Evolutionary conservation across 1,284 basidiomycete species (phyloP), one percentile per base, ranked within the genome.

Genomic region (Tetrapyrgos nigripes): DNA sequence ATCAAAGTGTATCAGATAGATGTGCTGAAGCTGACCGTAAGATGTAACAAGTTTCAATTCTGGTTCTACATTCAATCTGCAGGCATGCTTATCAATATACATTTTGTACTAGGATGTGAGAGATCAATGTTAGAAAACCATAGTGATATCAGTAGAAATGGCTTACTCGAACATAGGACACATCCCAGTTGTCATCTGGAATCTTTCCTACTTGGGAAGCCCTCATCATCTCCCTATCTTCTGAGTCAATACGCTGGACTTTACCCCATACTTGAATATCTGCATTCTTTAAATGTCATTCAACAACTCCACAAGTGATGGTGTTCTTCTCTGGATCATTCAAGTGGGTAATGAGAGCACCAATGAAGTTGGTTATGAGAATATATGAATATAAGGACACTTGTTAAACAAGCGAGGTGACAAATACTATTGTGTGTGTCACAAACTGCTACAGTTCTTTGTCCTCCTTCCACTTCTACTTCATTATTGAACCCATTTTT

Each of bases 1-100:
- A 14, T 33, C 14, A 24, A 65, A 43, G 3, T 31, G 23, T 4
- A 70, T 53, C 8, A 61, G 53, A 17, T 61, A 44, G 17, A 72
- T 62, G 43, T 64, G 55, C 40, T 64, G 58, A 10, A 72, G 61
- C 47, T 68, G 66, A 3, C 67, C 66, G 57, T 65, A 70, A 50
- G 64, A 67, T 3, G 33, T 57, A 24, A 50, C 31, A 3, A 19
- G 29, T 11, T 53, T 51, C 40, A 56, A 57, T 4, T 45, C 60
- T 6, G 65, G 54, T 19, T 14, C 8, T 14, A 19, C 37, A 21
- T 35, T 27, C 4, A 21, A 45, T 21, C 53, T 35, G 13, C 53
- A 50, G 19, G 55, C 58, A 53, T 67, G 53, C 28, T 47, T 55
- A 43, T 70, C 67, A 10, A 64, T 56, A 37, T 60, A 35, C 33